Evolutionary conservation across 164 flowering plant species (phyloP), one percentile per base, ranked within the genome.

Genomic region (Liquidambar formosana): DNA sequence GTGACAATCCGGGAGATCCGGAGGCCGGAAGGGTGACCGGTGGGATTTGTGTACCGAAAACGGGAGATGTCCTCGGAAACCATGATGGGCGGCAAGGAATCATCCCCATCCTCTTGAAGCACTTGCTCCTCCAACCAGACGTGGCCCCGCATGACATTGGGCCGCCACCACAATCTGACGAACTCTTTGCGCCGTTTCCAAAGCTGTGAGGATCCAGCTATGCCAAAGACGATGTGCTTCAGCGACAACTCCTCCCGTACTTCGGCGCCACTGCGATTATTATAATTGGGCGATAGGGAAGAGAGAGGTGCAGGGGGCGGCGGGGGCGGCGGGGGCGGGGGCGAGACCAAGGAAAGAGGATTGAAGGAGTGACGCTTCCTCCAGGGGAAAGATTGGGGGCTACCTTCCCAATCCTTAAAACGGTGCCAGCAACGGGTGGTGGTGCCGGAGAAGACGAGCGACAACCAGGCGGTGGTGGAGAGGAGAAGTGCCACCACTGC

Each of bases 31-130:
- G 86, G 89, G 44, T 85, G 88, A 18, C 92, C 92, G 0, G 80
- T 84, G 25, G 88, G 89, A 63, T 86, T 85, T 0, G 89, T 85
- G 75, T 88, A 88, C 0, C 87, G 82, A 66, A 85, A 88, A n/a
- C 81, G 70, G 4, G 89, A 85, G 46, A 76, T 84, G 74, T 88
- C 89, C 65, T 82, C 87, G 15, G 89, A 88, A 19, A 85, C 74
- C 80, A 75, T 80, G 62, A 84, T 67, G 1, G 84, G 70, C 1
- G 89, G 92, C 65, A 85, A 73, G 27, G 77, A 70, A 49, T 68
- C 78, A 33, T 70, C 79, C 8, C 60, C 68, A 0, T 66, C 75
- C 13, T 69, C 75, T 0, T 6, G 18, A 41, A 38, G 22, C 1
- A 79, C 71, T 15, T 48, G 48, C 53, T 87, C 86, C 21, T 87